Percentiles rank a stretch among this genome's conserved stretches.
These are phyloP conservation scores for Hypholoma sublateritium DNA, from an alignment of 768 basidiomycete genomes.

Conservation along the genomic window DNA sequence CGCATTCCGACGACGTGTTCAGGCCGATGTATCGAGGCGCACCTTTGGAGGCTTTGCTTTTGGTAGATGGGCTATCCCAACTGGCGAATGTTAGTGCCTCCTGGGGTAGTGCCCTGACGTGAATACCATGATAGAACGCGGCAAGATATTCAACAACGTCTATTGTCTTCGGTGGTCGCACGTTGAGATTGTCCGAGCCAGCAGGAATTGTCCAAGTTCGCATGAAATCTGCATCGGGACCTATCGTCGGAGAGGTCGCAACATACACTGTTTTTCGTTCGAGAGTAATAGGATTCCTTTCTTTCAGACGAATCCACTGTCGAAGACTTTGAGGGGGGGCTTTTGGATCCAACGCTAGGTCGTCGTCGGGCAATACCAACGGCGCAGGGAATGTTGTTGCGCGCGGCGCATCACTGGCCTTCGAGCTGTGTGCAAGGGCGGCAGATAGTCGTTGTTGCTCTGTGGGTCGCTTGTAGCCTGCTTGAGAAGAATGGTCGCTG, in stretches of 20 bases:
- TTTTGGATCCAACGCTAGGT: slow-evolving; percentile 31
- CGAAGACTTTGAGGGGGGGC: slow-evolving; percentile 33
- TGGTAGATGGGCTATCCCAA: slow-evolving; percentile 22
- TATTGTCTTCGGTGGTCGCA: slow-evolving; percentile 14
- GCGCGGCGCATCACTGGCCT: background rate
- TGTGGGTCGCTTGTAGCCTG: slow-evolving; percentile 3
- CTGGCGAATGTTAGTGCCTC: slow-evolving; percentile 20
- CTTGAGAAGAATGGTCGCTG: background rate
- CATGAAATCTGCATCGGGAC: slow-evolving; percentile 20
- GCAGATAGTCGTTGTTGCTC: slow-evolving; percentile 1
- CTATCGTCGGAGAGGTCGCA: slow-evolving; percentile 27
- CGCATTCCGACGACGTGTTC: slow-evolving; percentile 26
- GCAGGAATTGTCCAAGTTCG: slow-evolving; percentile 22
- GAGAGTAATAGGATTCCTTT: slow-evolving; percentile 30
- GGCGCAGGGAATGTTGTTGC: slow-evolving; percentile 28
- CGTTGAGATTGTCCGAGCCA: background rate
- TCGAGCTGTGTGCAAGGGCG: background rate
- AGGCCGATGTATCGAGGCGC: slow-evolving; percentile 28
- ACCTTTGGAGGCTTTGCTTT: slow-evolving; percentile 12
- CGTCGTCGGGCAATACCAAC: slow-evolving; percentile 32
- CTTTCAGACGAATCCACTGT: slow-evolving; percentile 27
- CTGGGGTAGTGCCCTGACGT: slow-evolving; percentile 23
- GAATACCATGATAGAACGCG: slow-evolving; percentile 34
- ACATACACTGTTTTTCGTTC: slow-evolving; percentile 29
- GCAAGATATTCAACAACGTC: slow-evolving; percentile 29